Percentiles rank a stretch among this genome's conserved stretches.
These are phyloP conservation scores for Ascobolus immersus DNA, from an alignment of 495 filamentous ascomycete species.

Conservation along the genomic window DNA sequence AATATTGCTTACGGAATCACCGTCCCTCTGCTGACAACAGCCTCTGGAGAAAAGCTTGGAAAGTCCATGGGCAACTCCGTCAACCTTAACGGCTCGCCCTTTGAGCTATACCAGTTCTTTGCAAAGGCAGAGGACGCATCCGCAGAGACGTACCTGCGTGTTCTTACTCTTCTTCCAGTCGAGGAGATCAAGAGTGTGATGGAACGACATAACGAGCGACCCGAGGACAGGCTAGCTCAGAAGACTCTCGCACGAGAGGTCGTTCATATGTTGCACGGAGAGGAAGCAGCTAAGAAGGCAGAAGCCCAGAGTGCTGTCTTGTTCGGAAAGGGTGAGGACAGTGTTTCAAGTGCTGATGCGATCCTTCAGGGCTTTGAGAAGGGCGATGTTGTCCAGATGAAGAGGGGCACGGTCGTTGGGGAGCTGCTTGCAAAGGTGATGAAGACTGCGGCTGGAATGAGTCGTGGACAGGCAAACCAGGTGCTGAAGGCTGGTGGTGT, in stretches of 20 bases:
- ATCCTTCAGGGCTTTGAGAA: constrained; percentile 7
- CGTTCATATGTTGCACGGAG: constrained; percentile 51
- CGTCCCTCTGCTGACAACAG: constrained; percentile 63
- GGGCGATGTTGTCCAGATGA: constrained; percentile 7
- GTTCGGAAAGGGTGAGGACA: constrained; percentile 3
- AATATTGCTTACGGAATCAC: constrained; percentile 52
- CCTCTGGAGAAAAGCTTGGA: constrained; percentile 72
- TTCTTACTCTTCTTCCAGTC: constrained; percentile 71
- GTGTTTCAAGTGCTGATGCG: constrained; percentile 1
- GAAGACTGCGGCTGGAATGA: constrained; percentile 6
- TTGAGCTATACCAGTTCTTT: constrained; percentile 79
- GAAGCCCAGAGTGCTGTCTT: constrained; percentile 20
- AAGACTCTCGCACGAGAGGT: constrained; percentile 60
- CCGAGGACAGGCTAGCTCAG: constrained; percentile 49
- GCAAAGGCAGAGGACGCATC: constrained; percentile 57
- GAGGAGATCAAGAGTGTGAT: constrained; percentile 37
- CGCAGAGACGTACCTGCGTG: constrained; percentile 53
- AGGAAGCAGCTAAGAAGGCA: constrained; percentile 27
- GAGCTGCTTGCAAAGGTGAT: constrained; percentile 10
- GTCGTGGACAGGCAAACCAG: constrained; percentile 9
- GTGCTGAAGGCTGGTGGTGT: constrained; percentile 10
- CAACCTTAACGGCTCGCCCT: constrained; percentile 60
- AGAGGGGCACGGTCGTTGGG: constrained; percentile 8
- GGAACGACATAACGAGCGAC: constrained; percentile 35
- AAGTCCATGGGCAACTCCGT: constrained; percentile 88